A percentile compares a stretch with the other conserved stretches of the same genome.
Evolutionary conservation across 169 alveolate genomes (phyloP).

Genomic region (Plasmodium ovale): DNA sequence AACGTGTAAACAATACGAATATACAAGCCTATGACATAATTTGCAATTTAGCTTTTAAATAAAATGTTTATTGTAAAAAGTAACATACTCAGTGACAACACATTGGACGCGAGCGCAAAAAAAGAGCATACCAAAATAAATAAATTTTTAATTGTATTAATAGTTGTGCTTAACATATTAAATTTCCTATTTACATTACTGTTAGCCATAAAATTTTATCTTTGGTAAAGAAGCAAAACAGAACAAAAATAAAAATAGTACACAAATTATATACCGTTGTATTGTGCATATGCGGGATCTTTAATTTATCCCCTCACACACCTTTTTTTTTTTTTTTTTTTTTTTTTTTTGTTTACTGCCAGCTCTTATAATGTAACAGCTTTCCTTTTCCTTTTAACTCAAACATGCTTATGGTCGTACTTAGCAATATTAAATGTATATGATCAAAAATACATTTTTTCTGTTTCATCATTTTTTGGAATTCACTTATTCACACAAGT

Average conservation of each 20-base stretch:
- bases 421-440: slow-evolving; percentile 65
- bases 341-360: not conserved
- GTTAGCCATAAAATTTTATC: slow-evolving; percentile 47
- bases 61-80: slow-evolving; percentile 76
- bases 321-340: not conserved
- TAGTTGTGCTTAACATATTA: slow-evolving; percentile 36
- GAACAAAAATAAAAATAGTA: too few relatives aligned
- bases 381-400: slow-evolving; percentile 51
- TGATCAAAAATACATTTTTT: slow-evolving; percentile 58
- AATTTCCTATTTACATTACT: slow-evolving; percentile 40
- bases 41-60: slow-evolving; percentile 9
- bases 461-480: slow-evolving; percentile 60
- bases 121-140: slow-evolving; percentile 62
- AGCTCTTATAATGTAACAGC: slow-evolving; percentile 71
- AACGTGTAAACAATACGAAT: not conserved
- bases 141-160: slow-evolving; percentile 34
- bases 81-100: slow-evolving; percentile 49
- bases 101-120: slow-evolving; percentile 60
- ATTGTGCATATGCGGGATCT: not conserved
- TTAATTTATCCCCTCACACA: not conserved
- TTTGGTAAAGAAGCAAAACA: slow-evolving; percentile 28
- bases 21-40: slow-evolving; percentile 14
- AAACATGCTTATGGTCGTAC: slow-evolving; percentile 70
- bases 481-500: slow-evolving; percentile 69
- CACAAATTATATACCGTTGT: not conserved